Percentiles rank a stretch among this genome's conserved stretches.
Conservation (phyloP, 1,284 basidiomycete species). For the Ustilago lituana region DNA sequence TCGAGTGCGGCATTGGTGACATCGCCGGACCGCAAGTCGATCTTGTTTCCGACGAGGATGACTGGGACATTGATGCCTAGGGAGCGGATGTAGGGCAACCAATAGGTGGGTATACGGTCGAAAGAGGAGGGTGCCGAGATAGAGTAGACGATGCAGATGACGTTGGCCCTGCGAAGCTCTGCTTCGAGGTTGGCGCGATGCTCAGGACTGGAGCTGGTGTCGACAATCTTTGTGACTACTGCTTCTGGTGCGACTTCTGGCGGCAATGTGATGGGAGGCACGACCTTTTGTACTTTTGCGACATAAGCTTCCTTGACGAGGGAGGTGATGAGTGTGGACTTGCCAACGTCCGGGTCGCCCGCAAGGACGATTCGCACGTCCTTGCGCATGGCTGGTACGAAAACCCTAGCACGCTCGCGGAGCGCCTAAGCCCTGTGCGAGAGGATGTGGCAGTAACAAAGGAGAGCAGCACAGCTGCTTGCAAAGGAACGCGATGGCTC, state of each 20-base stretch:
- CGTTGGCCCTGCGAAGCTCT: conserved; percentile 94
- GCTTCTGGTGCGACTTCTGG: conserved; percentile 64
- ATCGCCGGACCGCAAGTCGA: conserved; percentile 89
- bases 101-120: conserved; percentile 96
- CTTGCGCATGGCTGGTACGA: conserved; percentile 74
- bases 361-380: conserved; percentile 92
- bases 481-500: not conserved
- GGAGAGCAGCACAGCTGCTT: not conserved
- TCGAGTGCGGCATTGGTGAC: conserved; percentile 94
- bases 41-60: conserved; percentile 97
- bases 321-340: conserved; percentile 62
- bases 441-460: not conserved
- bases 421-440: conserved; percentile 14
- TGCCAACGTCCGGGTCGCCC: conserved; percentile 79
- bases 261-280: conserved; percentile 64
- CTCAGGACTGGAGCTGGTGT: conserved; percentile 70
- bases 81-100: conserved; percentile 95
- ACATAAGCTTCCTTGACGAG: conserved; percentile 87
- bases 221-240: conserved; percentile 65
- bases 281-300: conserved; percentile 75
- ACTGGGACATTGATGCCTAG: conserved; percentile 92
- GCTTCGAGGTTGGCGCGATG: conserved; percentile 88
- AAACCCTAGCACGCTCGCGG: conserved; percentile 21
- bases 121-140: conserved; percentile 95
- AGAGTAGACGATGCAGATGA: conserved; percentile 93